These are phyloP conservation scores for Dactylellina parvicollis DNA, from an alignment of 2,329 filamentous ascomycete genomes.

Conservation along the genomic window DNA sequence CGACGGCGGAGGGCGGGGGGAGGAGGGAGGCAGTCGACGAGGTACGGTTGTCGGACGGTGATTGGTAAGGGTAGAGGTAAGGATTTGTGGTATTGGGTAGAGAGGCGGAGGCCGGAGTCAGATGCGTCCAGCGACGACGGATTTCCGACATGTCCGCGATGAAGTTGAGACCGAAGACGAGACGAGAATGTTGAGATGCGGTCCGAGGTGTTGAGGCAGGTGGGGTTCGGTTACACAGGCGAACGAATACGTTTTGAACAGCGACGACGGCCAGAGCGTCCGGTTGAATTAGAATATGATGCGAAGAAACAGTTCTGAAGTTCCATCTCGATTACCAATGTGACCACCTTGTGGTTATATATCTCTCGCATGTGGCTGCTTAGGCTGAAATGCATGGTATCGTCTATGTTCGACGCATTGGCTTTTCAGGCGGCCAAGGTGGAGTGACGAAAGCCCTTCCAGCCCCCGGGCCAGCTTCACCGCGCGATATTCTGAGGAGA, in stretches of 20 bases:
- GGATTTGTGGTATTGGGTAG: constrained; percentile 47
- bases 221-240: constrained; percentile 12
- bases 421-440: not conserved
- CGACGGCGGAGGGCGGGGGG: constrained; percentile 27
- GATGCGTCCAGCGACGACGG: constrained; percentile 38
- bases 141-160: constrained; percentile 9
- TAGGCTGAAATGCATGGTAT: not conserved
- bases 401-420: not conserved
- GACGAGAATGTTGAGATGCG: not conserved
- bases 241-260: not conserved
- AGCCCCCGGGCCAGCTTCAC: not conserved
- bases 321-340: not conserved
- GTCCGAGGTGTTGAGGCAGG: not conserved
- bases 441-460: not conserved
- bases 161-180: not conserved
- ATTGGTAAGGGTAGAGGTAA: constrained; percentile 39
- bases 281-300: not conserved
- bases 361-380: not conserved
- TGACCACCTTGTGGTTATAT: not conserved
- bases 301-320: not conserved
- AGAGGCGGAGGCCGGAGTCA: constrained; percentile 25
- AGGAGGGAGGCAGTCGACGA: constrained; percentile 50
- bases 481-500: too few relatives aligned
- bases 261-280: not conserved
- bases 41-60: constrained; percentile 24